Evolutionary conservation across 179 eudicot genomes (phyloP).

Genomic region (Patellifolia procumbens): DNA sequence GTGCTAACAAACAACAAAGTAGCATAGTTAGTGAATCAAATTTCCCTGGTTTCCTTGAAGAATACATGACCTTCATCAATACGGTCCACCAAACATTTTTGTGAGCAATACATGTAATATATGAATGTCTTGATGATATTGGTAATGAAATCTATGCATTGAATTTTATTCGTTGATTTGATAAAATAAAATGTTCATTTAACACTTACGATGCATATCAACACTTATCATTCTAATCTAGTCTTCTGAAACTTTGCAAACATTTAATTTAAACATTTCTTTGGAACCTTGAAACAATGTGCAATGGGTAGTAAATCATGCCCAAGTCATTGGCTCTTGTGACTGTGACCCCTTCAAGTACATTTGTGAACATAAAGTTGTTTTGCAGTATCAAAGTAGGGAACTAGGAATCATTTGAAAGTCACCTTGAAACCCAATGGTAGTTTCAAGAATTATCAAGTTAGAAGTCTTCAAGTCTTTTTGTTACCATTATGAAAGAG

Average conservation of each 20-base stretch:
- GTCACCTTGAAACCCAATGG: no score
- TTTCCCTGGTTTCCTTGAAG: no score
- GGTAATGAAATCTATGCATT: neutral
- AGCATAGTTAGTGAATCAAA: no score
- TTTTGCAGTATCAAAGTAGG: no score
- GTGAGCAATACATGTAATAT: neutral
- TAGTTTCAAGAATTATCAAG: neutral
- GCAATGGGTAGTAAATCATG: neutral
- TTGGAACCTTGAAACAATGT: neutral
- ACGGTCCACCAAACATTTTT: neutral
- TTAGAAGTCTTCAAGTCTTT: neutral
- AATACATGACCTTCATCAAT: no score
- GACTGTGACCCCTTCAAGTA: slow-evolving; percentile 1
- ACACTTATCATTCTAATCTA: neutral
- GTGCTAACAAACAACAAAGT: neutral
- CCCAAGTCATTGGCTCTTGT: neutral
- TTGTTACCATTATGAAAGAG: neutral
- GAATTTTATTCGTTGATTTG: neutral
- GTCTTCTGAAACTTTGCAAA: neutral
- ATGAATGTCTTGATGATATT: neutral
- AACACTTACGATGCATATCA: neutral
- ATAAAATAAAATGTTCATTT: neutral
- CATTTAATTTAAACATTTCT: neutral
- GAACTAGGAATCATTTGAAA: no score
- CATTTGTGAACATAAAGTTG: no score